Conservation (phyloP, 176 grass and related monocot species). For the barley (Hordeum vulgare) region DNA sequence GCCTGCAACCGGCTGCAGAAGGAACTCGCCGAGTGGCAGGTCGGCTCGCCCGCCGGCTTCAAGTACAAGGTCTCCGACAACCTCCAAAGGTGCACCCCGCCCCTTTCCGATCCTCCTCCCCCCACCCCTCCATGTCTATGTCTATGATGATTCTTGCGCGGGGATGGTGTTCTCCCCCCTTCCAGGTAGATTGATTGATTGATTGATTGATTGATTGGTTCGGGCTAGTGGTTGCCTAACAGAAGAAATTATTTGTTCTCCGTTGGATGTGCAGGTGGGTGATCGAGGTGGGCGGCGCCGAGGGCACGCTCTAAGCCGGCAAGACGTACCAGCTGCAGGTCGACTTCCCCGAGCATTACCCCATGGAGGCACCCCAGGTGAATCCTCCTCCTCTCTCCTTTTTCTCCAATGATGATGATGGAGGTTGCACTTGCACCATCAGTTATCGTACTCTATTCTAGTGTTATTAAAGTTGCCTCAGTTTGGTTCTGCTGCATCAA, state of each 20-base stretch:
- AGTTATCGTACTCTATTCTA: background rate
- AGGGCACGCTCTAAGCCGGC: slow-evolving; percentile 67
- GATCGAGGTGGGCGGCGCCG: slow-evolving; percentile 75
- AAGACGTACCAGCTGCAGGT: slow-evolving; percentile 88
- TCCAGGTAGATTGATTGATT: too few relatives aligned
- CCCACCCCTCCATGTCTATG: background rate
- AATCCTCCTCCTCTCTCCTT: too few relatives aligned
- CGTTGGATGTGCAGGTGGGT: slow-evolving; percentile 62
- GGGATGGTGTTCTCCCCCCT: background rate
- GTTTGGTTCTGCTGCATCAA: background rate
- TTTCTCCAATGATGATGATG: too few relatives aligned
- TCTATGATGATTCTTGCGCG: background rate
- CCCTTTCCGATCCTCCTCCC: background rate
- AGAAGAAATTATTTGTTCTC: too few relatives aligned
- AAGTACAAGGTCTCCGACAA: slow-evolving; percentile 78
- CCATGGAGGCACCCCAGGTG: slow-evolving; percentile 95
- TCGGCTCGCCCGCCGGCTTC: slow-evolving; percentile 67
- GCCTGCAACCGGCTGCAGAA: slow-evolving; percentile 91
- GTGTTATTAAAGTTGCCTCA: background rate
- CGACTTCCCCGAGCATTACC: slow-evolving; percentile 97
- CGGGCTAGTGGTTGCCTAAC: background rate
- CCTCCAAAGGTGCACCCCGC: slow-evolving; percentile 60
- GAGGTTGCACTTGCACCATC: too few relatives aligned
- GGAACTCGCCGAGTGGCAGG: slow-evolving; percentile 87
- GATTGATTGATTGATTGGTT: background rate